These are phyloP conservation scores for Pachysandra terminalis DNA, from an alignment of 164 flowering plant species.

Conservation along the genomic window DNA sequence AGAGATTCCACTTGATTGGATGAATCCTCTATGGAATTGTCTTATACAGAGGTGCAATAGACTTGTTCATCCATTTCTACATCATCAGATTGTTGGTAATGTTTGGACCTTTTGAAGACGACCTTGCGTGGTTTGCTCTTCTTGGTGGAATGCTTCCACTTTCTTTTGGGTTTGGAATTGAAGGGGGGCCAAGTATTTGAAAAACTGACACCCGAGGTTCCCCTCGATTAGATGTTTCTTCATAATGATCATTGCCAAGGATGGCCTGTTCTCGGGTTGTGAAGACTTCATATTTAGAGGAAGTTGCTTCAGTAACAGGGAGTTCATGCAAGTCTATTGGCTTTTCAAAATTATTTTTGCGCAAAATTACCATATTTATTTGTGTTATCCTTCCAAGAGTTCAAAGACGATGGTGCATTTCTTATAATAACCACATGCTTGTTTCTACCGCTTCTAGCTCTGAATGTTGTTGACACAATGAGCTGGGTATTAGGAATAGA, in stretches of 20 bases:
- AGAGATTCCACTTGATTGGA: too few species aligned
- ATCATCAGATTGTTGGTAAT: too few species aligned
- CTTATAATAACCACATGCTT: not conserved
- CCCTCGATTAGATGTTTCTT: not conserved
- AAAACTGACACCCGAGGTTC: not conserved
- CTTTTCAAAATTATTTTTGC: not conserved
- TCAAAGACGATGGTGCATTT: not conserved
- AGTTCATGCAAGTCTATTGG: not conserved
- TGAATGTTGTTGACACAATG: too few species aligned
- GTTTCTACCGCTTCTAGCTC: not conserved
- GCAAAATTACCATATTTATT: not conserved
- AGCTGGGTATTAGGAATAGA: too few species aligned
- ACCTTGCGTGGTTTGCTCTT: too few species aligned
- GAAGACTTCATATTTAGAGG: not conserved
- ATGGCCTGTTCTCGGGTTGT: not conserved
- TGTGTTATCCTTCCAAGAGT: not conserved
- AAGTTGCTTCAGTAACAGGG: not conserved
- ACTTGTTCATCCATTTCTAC: not conserved
- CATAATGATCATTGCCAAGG: not conserved
- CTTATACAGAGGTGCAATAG: not conserved
- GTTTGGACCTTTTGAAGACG: not conserved
- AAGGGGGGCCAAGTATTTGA: not conserved
- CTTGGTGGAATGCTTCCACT: not conserved
- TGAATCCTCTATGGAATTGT: too few species aligned
- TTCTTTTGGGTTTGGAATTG: not conserved